A percentile compares a stretch with the other conserved stretches of the same genome.
Conservation (phyloP, 1,284 basidiomycete species). For the Nidula niveotomentosa region DNA sequence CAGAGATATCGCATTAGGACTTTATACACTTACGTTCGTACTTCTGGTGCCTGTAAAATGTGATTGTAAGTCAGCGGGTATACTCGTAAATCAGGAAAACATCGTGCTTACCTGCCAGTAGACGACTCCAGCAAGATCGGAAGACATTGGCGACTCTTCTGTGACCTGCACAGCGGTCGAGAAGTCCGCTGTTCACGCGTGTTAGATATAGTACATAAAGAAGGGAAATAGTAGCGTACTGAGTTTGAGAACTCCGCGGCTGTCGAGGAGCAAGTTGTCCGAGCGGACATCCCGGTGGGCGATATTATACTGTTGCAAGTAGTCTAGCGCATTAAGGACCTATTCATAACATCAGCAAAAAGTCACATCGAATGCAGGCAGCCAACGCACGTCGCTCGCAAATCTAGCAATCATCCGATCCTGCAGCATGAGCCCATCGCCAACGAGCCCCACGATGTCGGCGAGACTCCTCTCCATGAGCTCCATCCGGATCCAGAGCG, state of each 20-base stretch:
- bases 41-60: constrained; percentile 52
- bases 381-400: constrained; percentile 63
- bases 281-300: constrained; percentile 80
- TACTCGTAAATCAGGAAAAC: not conserved
- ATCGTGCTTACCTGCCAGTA: constrained; percentile 66
- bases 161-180: constrained; percentile 66
- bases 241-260: constrained; percentile 68
- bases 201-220: not conserved
- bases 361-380: constrained; percentile 6
- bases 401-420: constrained; percentile 71
- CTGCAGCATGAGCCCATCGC: constrained; percentile 56
- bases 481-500: constrained; percentile 83
- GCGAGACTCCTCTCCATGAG: constrained; percentile 83
- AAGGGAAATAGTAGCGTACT: constrained; percentile 40
- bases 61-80: too few relatives aligned
- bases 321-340: constrained; percentile 64
- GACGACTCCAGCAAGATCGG: constrained; percentile 64
- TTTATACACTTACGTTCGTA: constrained; percentile 49
- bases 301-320: constrained; percentile 60
- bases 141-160: constrained; percentile 42
- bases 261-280: constrained; percentile 74
- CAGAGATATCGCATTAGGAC: not conserved
- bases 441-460: constrained; percentile 66
- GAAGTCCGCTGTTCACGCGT: constrained; percentile 62
- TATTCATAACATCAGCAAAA: constrained; percentile 22